A percentile compares a stretch with the other conserved stretches of the same genome.
Conservation (phyloP, 768 basidiomycete genomes). For the Scleroderma citrinum region DNA sequence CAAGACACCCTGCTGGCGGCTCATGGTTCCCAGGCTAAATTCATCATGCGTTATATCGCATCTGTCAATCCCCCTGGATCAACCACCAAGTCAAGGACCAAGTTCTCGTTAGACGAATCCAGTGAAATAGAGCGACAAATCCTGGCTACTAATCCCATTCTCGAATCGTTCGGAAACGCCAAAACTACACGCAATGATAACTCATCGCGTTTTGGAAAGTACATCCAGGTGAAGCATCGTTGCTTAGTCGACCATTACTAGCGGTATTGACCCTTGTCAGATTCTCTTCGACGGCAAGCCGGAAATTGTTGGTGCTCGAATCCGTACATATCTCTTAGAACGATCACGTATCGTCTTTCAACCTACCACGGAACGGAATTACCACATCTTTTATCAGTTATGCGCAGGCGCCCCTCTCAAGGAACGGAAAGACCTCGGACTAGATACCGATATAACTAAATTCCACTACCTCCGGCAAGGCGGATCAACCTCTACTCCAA, state of each 20-base stretch:
- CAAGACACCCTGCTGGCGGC: conserved; percentile 1
- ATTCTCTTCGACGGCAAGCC: conserved; percentile 94
- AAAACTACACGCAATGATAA: conserved; percentile 99
- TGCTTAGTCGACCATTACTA: conserved; percentile 6
- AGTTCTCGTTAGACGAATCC: conserved; percentile 74
- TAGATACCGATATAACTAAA: conserved; percentile 78
- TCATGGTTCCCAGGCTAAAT: conserved; percentile 65
- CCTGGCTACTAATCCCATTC: conserved; percentile 97
- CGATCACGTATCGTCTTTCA: conserved; percentile 98
- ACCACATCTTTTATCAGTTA: conserved; percentile 99
- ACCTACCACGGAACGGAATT: conserved; percentile 94
- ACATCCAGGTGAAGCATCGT: conserved; percentile 68
- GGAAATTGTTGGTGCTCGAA: conserved; percentile 98
- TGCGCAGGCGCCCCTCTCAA: conserved; percentile 93
- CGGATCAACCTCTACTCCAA: conserved; percentile 80
- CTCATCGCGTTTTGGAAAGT: conserved; percentile 98
- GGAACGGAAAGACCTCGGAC: conserved; percentile 90
- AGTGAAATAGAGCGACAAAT: conserved; percentile 97
- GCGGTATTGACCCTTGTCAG: conserved; percentile 35
- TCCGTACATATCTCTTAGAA: conserved; percentile 95
- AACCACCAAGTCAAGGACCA: conserved; percentile 56
- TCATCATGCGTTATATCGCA: conserved; percentile 98
- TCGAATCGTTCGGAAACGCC: conserved; percentile 98
- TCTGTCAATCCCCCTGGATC: conserved; percentile 85
- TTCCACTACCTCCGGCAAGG: conserved; percentile 94